phyloP scores from a whole-genome alignment of 1,284 basidiomycete species.

The Mycena citricolor region DNA sequence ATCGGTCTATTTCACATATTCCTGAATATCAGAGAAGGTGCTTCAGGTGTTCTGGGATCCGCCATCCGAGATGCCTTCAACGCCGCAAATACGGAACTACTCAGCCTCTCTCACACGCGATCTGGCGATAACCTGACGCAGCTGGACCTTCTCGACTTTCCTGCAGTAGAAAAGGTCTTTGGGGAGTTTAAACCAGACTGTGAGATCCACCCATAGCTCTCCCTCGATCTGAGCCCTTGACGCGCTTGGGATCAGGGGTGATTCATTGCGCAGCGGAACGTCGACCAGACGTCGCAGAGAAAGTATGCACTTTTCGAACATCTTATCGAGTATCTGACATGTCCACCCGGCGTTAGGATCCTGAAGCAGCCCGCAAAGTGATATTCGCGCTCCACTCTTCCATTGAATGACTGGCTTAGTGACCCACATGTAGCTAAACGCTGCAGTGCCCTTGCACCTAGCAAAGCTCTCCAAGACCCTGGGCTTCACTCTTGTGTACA shows the following conservation, averaged over 20 bases:
- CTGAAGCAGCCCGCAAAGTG: conserved; percentile 62
- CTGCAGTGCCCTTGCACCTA: conserved; percentile 60
- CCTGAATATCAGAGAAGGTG: conserved; percentile 46
- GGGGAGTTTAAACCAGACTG: conserved; percentile 62
- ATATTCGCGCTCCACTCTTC: conserved; percentile 18
- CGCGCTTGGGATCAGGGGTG: conserved; percentile 55
- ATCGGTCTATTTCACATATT: neutral
- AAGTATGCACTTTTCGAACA: conserved; percentile 41
- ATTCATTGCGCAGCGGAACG: conserved; percentile 86
- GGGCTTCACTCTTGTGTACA: conserved; percentile 67
- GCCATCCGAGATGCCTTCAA: conserved; percentile 65
- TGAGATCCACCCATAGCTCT: conserved; percentile 34
- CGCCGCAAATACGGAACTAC: conserved; percentile 40
- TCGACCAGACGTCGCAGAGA: conserved; percentile 80
- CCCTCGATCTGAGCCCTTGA: neutral
- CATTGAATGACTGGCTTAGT: conserved; percentile 4
- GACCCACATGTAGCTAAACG: conserved; percentile 57
- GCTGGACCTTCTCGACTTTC: conserved; percentile 60
- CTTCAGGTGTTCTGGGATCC: conserved; percentile 74
- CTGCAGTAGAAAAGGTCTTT: conserved; percentile 51
- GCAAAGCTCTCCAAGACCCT: conserved; percentile 57
- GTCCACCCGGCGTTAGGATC: conserved; percentile 45
- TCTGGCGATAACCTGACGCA: conserved; percentile 49
- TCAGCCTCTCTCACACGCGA: conserved; percentile 67
- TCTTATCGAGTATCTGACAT: conserved; percentile 3